phyloP scores from a whole-genome alignment of 305 asterid genomes.

The Petunia hybrid region DNA sequence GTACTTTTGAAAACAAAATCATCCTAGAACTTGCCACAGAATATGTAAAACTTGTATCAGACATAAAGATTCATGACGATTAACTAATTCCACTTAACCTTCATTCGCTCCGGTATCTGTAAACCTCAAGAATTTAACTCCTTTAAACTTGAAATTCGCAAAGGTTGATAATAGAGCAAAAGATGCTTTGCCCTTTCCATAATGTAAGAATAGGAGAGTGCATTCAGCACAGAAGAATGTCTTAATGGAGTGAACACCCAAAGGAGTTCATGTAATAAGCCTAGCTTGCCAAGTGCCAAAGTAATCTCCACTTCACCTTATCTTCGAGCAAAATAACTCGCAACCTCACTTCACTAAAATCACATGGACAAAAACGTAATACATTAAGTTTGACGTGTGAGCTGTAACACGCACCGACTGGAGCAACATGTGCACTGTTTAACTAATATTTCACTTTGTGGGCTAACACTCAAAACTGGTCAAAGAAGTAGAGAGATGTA shows the following conservation, averaged over 20 bases:
- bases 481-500: not conserved
- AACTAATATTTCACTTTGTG: not conserved
- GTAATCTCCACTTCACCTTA: not conserved
- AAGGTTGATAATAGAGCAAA: not conserved
- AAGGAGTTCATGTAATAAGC: not conserved
- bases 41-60: not conserved
- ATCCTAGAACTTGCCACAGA: conserved; percentile 5
- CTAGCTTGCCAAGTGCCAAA: not conserved
- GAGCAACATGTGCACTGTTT: not conserved
- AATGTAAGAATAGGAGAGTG: not conserved
- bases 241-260: not conserved
- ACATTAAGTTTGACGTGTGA: not conserved
- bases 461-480: not conserved
- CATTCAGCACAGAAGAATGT: not conserved
- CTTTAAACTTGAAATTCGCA: not conserved
- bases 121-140: not conserved
- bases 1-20: conserved; percentile 22
- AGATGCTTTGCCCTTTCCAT: not conserved
- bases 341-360: not conserved
- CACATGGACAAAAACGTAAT: not conserved
- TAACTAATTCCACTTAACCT: not conserved
- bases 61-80: not conserved
- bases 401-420: not conserved
- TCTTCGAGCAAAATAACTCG: not conserved
- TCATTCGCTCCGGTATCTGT: not conserved